Percentiles rank a stretch among this genome's conserved stretches.
These are phyloP conservation scores for Phytopythium ostracodes DNA, from an alignment of 352 stramenopile species.

Conservation along the genomic window DNA sequence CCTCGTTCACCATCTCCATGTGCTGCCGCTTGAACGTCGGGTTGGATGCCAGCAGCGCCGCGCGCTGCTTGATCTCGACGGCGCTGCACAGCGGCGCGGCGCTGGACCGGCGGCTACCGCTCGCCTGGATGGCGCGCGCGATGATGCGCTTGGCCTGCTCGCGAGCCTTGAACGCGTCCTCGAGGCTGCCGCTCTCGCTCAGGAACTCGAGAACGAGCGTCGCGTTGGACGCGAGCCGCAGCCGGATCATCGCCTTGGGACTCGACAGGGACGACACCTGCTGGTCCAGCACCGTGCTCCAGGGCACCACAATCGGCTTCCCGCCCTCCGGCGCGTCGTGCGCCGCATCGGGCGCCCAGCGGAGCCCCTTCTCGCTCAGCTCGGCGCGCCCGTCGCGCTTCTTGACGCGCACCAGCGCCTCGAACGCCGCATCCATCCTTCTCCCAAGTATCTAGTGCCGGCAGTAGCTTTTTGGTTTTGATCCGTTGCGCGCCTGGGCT, in stretches of 20 bases:
- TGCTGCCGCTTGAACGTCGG: constrained; percentile 81
- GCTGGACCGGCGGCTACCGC: constrained; percentile 32
- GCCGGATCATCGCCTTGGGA: constrained; percentile 79
- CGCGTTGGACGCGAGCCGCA: constrained; percentile 59
- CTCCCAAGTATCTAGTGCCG: neutral
- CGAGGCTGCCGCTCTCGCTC: constrained; percentile 32
- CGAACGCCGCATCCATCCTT: constrained; percentile 22
- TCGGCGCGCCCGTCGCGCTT: constrained; percentile 69
- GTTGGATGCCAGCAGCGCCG: constrained; percentile 65
- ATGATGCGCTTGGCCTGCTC: constrained; percentile 72
- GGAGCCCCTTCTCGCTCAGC: constrained; percentile 51
- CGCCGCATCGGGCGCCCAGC: constrained; percentile 47
- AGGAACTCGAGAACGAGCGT: constrained; percentile 75
- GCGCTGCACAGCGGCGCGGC: constrained; percentile 58
- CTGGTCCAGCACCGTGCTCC: constrained; percentile 72
- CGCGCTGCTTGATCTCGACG: constrained; percentile 82
- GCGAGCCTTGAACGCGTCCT: constrained; percentile 66
- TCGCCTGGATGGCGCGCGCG: constrained; percentile 42
- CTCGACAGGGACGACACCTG: constrained; percentile 73
- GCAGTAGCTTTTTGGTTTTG: neutral
- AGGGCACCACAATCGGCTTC: constrained; percentile 50
- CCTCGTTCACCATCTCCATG: constrained; percentile 86
- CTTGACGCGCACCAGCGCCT: constrained; percentile 68
- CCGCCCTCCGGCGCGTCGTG: constrained; percentile 14
- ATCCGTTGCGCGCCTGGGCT: neutral